Conservation (phyloP, 208 protist genomes). For the Leishmania arabica region DNA sequence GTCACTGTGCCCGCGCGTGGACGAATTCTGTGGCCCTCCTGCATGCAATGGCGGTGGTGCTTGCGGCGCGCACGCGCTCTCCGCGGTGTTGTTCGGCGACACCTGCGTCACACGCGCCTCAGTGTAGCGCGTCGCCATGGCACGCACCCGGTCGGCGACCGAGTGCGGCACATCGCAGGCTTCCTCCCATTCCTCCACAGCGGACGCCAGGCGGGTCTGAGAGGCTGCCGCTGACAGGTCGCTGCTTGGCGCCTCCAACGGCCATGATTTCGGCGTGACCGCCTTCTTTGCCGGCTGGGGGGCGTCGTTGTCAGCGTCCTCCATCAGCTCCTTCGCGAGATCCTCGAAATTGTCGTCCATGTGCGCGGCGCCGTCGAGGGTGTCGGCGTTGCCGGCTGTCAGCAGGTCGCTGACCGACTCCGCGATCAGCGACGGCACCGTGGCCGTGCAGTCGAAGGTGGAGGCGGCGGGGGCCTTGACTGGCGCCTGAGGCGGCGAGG, state of each 20-base stretch:
- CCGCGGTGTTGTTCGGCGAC: background rate
- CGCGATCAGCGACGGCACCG: too few relatives aligned
- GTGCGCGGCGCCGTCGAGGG: background rate
- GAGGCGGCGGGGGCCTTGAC: background rate
- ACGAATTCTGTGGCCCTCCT: background rate
- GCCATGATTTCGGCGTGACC: background rate
- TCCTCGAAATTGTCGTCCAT: constrained; percentile 13
- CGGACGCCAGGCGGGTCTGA: background rate
- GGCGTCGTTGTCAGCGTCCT: constrained; percentile 1
- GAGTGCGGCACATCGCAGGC: constrained; percentile 12
- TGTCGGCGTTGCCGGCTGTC: too few relatives aligned
- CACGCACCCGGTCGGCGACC: constrained; percentile 7
- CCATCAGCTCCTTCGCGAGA: constrained; percentile 24
- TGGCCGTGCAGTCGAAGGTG: too few relatives aligned
- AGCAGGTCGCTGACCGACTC: too few relatives aligned
- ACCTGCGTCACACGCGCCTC: background rate
- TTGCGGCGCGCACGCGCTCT: background rate
- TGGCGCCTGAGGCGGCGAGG: background rate
- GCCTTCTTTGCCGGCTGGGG: background rate
- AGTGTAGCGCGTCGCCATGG: constrained; percentile 8
- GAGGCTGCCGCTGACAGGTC: background rate
- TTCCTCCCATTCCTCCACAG: constrained; percentile 13
- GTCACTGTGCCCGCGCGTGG: background rate
- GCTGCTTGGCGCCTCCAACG: background rate
- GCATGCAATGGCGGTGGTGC: background rate